Evolutionary conservation across 176 grass and related monocot genomes (phyloP).

Genomic region (Microstegium vimineum): DNA sequence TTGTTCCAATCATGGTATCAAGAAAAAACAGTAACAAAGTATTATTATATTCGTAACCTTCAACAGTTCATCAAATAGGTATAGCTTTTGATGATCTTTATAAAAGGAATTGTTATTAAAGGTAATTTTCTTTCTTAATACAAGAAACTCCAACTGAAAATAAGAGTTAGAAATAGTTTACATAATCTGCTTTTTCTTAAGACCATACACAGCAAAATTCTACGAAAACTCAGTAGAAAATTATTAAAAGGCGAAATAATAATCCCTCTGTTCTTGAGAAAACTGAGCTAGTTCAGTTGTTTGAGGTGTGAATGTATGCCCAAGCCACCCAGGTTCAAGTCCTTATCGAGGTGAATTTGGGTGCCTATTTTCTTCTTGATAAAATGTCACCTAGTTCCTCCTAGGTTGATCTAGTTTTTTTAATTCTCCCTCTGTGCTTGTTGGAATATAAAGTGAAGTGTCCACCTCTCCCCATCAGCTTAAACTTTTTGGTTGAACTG

Average conservation of each 20-base stretch:
- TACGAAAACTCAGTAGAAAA: not conserved
- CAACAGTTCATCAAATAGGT: not conserved
- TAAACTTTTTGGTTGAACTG: no score
- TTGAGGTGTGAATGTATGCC: not conserved
- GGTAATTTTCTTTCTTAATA: not conserved
- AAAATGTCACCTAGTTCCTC: no score
- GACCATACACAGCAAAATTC: no score
- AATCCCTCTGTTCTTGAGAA: not conserved
- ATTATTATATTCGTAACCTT: not conserved
- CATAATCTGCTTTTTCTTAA: no score
- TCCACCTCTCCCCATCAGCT: no score
- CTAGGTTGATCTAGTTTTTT: no score
- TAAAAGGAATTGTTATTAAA: not conserved
- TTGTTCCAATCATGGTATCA: not conserved
- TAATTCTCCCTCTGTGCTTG: no score
- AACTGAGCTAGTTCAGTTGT: not conserved
- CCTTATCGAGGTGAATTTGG: no score
- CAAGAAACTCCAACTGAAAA: not conserved
- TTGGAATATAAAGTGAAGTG: no score
- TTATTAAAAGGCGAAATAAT: not conserved
- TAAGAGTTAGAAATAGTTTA: no score
- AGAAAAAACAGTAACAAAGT: not conserved
- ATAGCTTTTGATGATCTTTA: conserved; percentile 1
- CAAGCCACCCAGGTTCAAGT: not conserved
- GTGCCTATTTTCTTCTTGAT: no score